phyloP scores from a whole-genome alignment of 257 asterid genomes.

The Misopates orontium region DNA sequence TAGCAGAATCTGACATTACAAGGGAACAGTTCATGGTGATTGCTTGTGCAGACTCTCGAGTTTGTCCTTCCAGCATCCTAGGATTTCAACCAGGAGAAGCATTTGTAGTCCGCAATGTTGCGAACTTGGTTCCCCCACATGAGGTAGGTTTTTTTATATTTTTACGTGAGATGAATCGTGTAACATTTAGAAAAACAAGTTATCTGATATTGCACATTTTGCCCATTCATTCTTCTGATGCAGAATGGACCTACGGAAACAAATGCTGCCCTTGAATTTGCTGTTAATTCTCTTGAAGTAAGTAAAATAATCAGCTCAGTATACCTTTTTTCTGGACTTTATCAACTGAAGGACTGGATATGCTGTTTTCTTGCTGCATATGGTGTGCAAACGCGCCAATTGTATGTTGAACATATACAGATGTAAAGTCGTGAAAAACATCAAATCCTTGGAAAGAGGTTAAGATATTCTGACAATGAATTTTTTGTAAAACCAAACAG shows the following conservation, averaged over 20 bases:
- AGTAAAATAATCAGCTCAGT: conserved; percentile 29
- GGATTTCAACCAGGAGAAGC: conserved; percentile 99
- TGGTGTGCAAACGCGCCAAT: not conserved
- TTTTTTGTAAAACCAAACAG: not conserved
- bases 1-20: conserved; percentile 35
- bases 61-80: conserved; percentile 86
- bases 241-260: conserved; percentile 95
- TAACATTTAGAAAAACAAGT: conserved; percentile 17
- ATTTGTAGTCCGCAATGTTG: conserved; percentile 82
- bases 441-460: not conserved
- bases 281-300: conserved; percentile 86
- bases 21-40: conserved; percentile 90
- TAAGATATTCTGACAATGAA: too few species aligned
- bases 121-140: conserved; percentile 90
- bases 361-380: conserved; percentile 1
- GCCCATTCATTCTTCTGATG: conserved; percentile 29
- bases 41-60: conserved; percentile 98
- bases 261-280: conserved; percentile 96
- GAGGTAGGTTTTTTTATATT: conserved; percentile 48
- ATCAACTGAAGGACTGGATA: not conserved
- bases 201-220: not conserved
- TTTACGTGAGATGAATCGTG: not conserved
- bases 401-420: not conserved
- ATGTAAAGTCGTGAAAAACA: not conserved
- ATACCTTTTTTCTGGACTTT: not conserved